Conservation (phyloP, 2,329 filamentous ascomycete species). For the Neonectria hederae region DNA sequence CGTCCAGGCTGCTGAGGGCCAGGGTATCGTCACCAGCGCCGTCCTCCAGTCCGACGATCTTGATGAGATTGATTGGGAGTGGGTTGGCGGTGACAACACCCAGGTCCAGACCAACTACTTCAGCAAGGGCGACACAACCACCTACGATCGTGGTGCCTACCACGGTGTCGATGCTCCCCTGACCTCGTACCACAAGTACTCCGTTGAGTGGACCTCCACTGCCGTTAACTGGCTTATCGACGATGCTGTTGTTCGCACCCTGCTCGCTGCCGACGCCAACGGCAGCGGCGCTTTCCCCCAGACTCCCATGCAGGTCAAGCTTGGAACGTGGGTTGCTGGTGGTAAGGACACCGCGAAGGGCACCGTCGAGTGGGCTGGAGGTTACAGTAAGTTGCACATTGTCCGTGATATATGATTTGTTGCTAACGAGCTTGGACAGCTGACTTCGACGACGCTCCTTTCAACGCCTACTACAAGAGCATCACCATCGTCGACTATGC, state of each 20-base stretch:
- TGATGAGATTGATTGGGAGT: slow-evolving; percentile 94
- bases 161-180: slow-evolving; percentile 65
- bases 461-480: slow-evolving; percentile 66
- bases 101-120: slow-evolving; percentile 92
- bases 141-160: slow-evolving; percentile 75
- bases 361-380: slow-evolving; percentile 77
- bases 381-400: slow-evolving; percentile 45
- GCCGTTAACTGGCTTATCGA: slow-evolving; percentile 73
- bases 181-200: slow-evolving; percentile 71
- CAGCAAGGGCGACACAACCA: slow-evolving; percentile 76
- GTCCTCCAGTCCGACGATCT: slow-evolving; percentile 91
- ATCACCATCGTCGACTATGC: slow-evolving; percentile 64
- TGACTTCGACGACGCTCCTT: slow-evolving; percentile 62
- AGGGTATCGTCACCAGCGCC: slow-evolving; percentile 87
- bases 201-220: slow-evolving; percentile 73
- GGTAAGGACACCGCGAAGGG: slow-evolving; percentile 68
- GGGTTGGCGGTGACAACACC: slow-evolving; percentile 78
- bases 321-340: slow-evolving; percentile 74
- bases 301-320: slow-evolving; percentile 76
- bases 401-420: neutral
- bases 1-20: slow-evolving; percentile 80
- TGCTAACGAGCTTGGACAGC: slow-evolving; percentile 49
- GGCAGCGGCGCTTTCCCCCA: slow-evolving; percentile 72
- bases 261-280: slow-evolving; percentile 67
- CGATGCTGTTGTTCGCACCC: slow-evolving; percentile 67